Evolutionary conservation across 1,139 yeast species (phyloP).

Genomic region (Suhomyces bribrorum): DNA sequence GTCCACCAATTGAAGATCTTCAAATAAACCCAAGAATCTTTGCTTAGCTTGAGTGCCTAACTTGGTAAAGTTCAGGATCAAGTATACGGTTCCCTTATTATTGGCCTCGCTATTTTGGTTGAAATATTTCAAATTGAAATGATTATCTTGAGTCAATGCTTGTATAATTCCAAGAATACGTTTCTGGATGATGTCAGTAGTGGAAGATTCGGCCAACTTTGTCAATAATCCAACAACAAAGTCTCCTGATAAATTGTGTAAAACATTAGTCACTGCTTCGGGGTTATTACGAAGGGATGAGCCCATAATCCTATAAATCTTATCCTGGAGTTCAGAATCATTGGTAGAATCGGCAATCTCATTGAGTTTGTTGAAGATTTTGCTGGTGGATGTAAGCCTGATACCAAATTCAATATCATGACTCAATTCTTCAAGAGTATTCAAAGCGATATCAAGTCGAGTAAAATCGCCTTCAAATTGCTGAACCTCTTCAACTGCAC

Average conservation of each 20-base stretch:
- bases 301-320: conserved; percentile 52
- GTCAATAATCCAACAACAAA: conserved; percentile 17
- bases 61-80: conserved; percentile 30
- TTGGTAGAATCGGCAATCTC: conserved; percentile 14
- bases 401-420: conserved; percentile 69
- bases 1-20: conserved; percentile 32
- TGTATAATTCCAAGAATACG: conserved; percentile 52
- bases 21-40: conserved; percentile 42
- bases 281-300: conserved; percentile 72
- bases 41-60: conserved; percentile 31
- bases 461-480: conserved; percentile 15
- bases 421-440: conserved; percentile 55
- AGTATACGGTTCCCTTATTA: conserved; percentile 24
- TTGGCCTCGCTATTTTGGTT: conserved; percentile 14
- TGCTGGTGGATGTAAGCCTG: conserved; percentile 28
- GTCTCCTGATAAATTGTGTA: conserved; percentile 13
- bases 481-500: conserved; percentile 31
- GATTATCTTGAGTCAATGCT: conserved; percentile 36
- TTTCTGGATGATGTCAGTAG: conserved; percentile 41
- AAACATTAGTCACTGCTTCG: conserved; percentile 49
- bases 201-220: conserved; percentile 13
- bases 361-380: conserved; percentile 22
- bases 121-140: conserved; percentile 32
- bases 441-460: conserved; percentile 36
- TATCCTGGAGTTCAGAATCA: conserved; percentile 35